These are phyloP conservation scores for Leptographium procerum DNA, from an alignment of 2,329 filamentous ascomycete genomes.

Conservation along the genomic window DNA sequence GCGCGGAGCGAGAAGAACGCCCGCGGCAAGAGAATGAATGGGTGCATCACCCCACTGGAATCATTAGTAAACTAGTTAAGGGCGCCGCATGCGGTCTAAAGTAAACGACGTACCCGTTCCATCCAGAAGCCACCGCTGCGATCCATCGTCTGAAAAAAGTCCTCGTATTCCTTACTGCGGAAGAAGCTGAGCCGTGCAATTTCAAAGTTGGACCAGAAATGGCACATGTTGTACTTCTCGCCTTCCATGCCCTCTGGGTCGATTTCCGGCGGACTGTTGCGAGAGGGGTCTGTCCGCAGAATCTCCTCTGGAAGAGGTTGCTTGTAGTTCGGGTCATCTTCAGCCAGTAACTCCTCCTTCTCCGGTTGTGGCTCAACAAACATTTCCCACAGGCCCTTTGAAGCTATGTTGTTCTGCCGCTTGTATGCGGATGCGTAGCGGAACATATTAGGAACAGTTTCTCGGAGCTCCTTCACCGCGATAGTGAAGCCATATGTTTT, in stretches of 20 bases:
- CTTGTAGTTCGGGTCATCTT: slow-evolving; percentile 54
- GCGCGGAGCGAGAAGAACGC: slow-evolving; percentile 64
- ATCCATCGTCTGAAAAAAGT: slow-evolving; percentile 99
- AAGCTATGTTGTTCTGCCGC: slow-evolving; percentile 78
- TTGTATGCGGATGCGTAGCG: slow-evolving; percentile 98
- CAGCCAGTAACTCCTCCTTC: slow-evolving; percentile 42
- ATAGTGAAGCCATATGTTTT: slow-evolving; percentile 99
- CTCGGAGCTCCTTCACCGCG: slow-evolving; percentile 92
- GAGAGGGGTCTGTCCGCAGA: slow-evolving; percentile 60
- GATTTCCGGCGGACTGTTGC: slow-evolving; percentile 63
- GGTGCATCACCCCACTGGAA: slow-evolving; percentile 92
- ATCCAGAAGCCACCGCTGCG: slow-evolving; percentile 97
- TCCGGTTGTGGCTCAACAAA: slow-evolving; percentile 73
- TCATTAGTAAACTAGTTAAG: slow-evolving; percentile 11
- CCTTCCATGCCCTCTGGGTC: slow-evolving; percentile 93
- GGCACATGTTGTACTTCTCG: slow-evolving; percentile 99
- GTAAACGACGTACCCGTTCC: slow-evolving; percentile 61
- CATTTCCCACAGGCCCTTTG: slow-evolving; percentile 96
- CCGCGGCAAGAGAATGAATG: slow-evolving; percentile 93
- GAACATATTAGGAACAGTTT: slow-evolving; percentile 98
- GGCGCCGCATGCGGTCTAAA: neutral
- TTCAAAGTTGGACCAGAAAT: slow-evolving; percentile 99
- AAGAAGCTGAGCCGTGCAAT: slow-evolving; percentile 94
- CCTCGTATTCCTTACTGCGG: slow-evolving; percentile 91
- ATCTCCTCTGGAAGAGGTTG: slow-evolving; percentile 70